Base-by-base conservation (phyloP, 2,329 filamentous ascomycete species). In the Fusarium sublunatum region DNA sequence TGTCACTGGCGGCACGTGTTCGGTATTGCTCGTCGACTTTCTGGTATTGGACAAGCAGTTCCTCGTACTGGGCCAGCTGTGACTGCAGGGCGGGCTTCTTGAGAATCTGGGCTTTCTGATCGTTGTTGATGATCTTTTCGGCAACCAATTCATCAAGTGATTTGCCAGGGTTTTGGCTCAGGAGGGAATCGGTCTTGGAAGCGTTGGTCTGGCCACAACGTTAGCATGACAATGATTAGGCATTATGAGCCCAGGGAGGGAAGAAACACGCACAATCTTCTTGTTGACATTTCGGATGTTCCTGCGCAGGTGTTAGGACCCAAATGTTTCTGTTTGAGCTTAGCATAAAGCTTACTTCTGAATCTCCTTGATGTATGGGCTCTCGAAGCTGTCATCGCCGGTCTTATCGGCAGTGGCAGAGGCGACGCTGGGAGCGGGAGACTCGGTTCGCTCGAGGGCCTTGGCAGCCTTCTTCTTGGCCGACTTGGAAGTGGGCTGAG, bases 211-310 rank as follows among this genome's bases (percentile, higher is more conserved):
- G 60, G 11, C 35, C 25, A 32, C 22, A 25, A 25, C 39, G 56
- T 70, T 64, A 70, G 66, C 43, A 66, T 58, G 48, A 60, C 43
- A 28, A 47, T 44, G 28, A 50, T 34, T 22, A 47, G 38, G 56
- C 22, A 42, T 42, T 50, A 56, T 40, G 40, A 43, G 40, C 19
- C 28, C 11, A 29, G 28, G 76, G 34, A 28, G 36, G 32, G 10
- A 40, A 31, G 44, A 38, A 31, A 6, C 52, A 82, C 91, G 81
- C 79, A 96, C 92, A 72, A 98, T 88, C 81, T 97, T 97, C 86
- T 97, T 98, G 82, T 88, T 91, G 73, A 95, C 81, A 77, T 95
- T 96, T 74, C 94, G 93, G 71, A 97, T 91, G 77, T 87, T 92
- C 84, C 93, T 97, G 68, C 24, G 6, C 10, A 12, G 8, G 11